Conservation (phyloP, 805 yeast genomes). For the Grigorovia transvaalensis region DNA sequence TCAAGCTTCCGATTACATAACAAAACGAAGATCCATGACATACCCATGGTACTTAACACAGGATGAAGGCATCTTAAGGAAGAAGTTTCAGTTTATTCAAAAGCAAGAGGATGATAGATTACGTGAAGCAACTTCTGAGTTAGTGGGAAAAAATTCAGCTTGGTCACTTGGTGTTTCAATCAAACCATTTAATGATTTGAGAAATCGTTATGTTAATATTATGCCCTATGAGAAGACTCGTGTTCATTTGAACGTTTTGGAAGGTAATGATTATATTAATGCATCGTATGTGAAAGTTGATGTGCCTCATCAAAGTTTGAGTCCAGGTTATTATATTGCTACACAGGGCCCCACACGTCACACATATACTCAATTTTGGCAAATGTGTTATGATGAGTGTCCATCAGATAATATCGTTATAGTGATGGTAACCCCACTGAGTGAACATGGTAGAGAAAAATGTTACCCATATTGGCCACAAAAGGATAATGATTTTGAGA, state of each 20-base stretch:
- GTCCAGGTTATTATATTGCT: constrained; percentile 43
- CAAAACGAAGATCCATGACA: neutral
- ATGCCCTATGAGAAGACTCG: constrained; percentile 57
- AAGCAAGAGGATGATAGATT: constrained; percentile 30
- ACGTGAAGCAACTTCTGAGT: constrained; percentile 26
- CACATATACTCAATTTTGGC: constrained; percentile 85
- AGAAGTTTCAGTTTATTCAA: constrained; percentile 28
- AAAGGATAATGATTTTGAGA: constrained; percentile 7
- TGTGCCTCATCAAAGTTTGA: constrained; percentile 14
- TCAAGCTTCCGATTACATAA: neutral
- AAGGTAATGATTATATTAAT: constrained; percentile 59
- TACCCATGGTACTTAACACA: constrained; percentile 24
- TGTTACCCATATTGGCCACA: constrained; percentile 74
- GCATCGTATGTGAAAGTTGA: constrained; percentile 54
- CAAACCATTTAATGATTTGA: constrained; percentile 16
- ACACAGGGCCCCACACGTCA: constrained; percentile 69
- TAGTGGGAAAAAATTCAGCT: constrained; percentile 15
- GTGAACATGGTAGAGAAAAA: constrained; percentile 61
- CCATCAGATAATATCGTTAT: constrained; percentile 47
- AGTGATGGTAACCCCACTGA: constrained; percentile 67
- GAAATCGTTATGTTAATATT: constrained; percentile 55
- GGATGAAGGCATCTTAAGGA: constrained; percentile 13
- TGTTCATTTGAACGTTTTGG: constrained; percentile 31
- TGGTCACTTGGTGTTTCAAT: constrained; percentile 26
- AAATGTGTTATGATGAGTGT: constrained; percentile 55